These are phyloP conservation scores for Nakaseomyces glabratus DNA, from an alignment of 1,139 yeast genomes.

Conservation along the genomic window DNA sequence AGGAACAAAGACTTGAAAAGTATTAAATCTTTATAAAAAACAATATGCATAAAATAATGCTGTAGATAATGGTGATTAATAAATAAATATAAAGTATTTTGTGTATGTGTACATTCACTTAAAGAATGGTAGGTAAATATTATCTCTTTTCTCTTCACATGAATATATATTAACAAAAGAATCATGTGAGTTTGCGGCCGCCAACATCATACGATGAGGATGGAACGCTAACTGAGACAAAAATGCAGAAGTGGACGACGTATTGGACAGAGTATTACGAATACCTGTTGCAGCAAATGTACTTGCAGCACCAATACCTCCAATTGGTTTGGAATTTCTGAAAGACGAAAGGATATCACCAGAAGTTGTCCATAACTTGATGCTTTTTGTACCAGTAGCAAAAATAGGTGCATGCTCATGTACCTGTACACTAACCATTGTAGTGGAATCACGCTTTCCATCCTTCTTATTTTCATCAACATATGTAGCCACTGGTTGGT, in stretches of 20 bases:
- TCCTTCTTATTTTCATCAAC: slow-evolving; percentile 40
- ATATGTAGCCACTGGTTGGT: slow-evolving; percentile 62
- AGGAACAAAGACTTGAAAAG: too few relatives aligned
- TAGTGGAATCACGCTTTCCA: slow-evolving; percentile 20
- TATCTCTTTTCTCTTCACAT: slow-evolving; percentile 34
- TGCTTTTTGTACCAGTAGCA: slow-evolving; percentile 73
- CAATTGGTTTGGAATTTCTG: slow-evolving; percentile 40
- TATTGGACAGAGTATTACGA: slow-evolving; percentile 15
- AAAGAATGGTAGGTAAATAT: slow-evolving; percentile 7
- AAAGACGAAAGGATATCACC: slow-evolving; percentile 65
- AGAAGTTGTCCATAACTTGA: slow-evolving; percentile 80
- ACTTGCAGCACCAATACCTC: slow-evolving; percentile 26
- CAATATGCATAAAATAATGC: too few relatives aligned
- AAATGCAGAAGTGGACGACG: slow-evolving; percentile 34
- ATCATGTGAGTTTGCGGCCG: slow-evolving; percentile 76
- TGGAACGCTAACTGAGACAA: slow-evolving; percentile 68
- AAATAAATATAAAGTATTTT: not conserved
- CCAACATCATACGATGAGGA: slow-evolving; percentile 92
- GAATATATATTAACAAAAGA: slow-evolving; percentile 60
- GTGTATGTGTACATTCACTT: too few relatives aligned
- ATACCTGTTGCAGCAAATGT: slow-evolving; percentile 29
- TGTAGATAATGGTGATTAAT: not conserved
- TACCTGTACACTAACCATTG: slow-evolving; percentile 64
- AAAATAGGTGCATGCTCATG: slow-evolving; percentile 96
- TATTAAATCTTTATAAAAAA: too few relatives aligned